Base-by-base conservation (phyloP, 257 asterid genomes). In the Jacaranda mimosifolia region DNA sequence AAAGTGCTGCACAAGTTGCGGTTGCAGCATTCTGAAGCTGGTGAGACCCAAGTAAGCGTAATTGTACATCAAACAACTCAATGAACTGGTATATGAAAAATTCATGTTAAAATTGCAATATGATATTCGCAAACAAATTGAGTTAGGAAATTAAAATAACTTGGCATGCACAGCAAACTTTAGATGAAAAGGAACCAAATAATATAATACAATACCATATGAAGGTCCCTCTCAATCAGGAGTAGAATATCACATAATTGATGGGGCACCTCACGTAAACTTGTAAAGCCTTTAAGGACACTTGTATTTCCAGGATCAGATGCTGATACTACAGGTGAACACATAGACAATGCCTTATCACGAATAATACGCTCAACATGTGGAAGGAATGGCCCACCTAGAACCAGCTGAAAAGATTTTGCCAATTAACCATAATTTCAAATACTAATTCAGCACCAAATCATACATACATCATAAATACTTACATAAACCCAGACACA, bases 361-460 rank as follows among this genome's bases (percentile, higher is more conserved):
- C 91, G 92, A 82, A 95, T 84, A 69, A 93, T 90, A 63, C 64
- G 77, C 91, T 95, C 99, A 58, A 93, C 88, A 69, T 85, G 96
- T 53, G 96, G 97, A 86, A 86, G 86, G 79, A 95, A 91, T 3
- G 99, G 97, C 68, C 99, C 99, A 46, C 99, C 99, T 85, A 95
- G 78, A 85, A 93, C 89, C 78, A 95, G 77, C 99, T 95, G 92
- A 74, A 79, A 26, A 74, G 43, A 75, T 75, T 83, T 65, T 63
- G 73, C 58, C 72, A 68, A 59, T 59, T 14, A 79, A 72, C 68
- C 80, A 85, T 58, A 80, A 73, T 63, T 74, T 74, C 64, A 68
- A 52, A 69, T 42, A 66, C 74, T 68, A 17, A 57, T 43, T 51
- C 52, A 26, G 62, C 74, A 38, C 1, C 55, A 64, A 8, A 76